Conservation (phyloP, 2,329 filamentous ascomycete genomes). For the Arthrobotrys pseudoclavata region DNA sequence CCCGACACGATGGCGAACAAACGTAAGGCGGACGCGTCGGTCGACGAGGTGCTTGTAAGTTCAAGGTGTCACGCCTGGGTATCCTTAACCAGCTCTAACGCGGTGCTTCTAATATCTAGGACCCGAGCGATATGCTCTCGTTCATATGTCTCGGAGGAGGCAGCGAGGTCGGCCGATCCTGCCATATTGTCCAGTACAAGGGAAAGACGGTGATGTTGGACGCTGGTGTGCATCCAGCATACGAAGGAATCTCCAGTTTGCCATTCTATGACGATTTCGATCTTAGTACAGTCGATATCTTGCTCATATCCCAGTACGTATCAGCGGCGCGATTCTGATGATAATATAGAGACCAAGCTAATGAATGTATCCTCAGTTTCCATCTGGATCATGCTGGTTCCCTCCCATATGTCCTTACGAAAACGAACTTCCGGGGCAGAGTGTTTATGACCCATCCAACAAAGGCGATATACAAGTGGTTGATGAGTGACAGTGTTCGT, state of each 20-base stretch:
- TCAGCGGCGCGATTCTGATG: background rate
- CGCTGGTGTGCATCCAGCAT: slow-evolving; percentile 95
- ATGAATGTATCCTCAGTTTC: slow-evolving; percentile 76
- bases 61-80: background rate
- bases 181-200: slow-evolving; percentile 98
- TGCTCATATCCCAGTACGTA: slow-evolving; percentile 92
- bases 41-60: slow-evolving; percentile 77
- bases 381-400: slow-evolving; percentile 98
- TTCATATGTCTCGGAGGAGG: slow-evolving; percentile 94
- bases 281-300: slow-evolving; percentile 94
- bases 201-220: slow-evolving; percentile 99
- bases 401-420: slow-evolving; percentile 95
- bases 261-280: slow-evolving; percentile 99
- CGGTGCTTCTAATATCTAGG: slow-evolving; percentile 65
- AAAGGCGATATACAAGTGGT: slow-evolving; percentile 99
- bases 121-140: slow-evolving; percentile 92
- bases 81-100: slow-evolving; percentile 15
- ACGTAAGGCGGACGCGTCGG: slow-evolving; percentile 79
- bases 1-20: slow-evolving; percentile 82
- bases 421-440: slow-evolving; percentile 95
- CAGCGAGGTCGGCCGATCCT: slow-evolving; percentile 96
- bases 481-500: slow-evolving; percentile 95
- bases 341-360: slow-evolving; percentile 71
- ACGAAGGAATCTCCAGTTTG: slow-evolving; percentile 91
- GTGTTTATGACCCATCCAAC: slow-evolving; percentile 99